Evolutionary conservation across 805 yeast genomes (phyloP).

Genomic region (Myxozyma monticola): DNA sequence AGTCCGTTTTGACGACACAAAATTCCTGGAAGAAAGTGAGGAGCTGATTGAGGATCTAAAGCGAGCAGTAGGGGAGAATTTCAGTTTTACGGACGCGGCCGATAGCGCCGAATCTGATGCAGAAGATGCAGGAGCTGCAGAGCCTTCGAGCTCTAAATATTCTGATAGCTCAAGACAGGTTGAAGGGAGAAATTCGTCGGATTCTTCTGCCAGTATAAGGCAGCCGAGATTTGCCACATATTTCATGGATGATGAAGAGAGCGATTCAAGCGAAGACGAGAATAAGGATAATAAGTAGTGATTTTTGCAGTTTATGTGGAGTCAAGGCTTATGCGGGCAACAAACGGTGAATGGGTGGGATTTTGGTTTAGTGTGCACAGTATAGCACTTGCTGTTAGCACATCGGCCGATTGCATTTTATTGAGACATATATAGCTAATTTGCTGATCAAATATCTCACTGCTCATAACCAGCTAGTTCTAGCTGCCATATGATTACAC

Average conservation of each 20-base stretch:
- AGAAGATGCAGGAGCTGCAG: background rate
- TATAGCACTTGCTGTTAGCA: too few relatives aligned
- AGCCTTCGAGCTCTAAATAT: too few relatives aligned
- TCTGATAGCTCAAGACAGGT: background rate
- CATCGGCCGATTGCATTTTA: too few relatives aligned
- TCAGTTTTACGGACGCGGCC: background rate
- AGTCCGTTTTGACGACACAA: conserved; percentile 42
- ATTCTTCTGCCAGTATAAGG: conserved; percentile 2
- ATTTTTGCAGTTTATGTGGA: too few relatives aligned
- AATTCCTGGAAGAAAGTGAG: conserved; percentile 45
- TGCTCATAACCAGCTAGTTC: too few relatives aligned
- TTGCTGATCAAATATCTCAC: too few relatives aligned
- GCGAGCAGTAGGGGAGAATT: conserved; percentile 33
- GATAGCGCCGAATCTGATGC: background rate
- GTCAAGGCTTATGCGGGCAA: too few relatives aligned
- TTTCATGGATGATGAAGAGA: conserved; percentile 23
- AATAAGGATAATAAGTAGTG: too few relatives aligned
- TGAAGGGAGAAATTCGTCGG: background rate
- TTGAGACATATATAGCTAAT: too few relatives aligned
- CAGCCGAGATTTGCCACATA: conserved; percentile 24
- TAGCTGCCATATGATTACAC: too few relatives aligned
- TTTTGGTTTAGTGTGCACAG: too few relatives aligned
- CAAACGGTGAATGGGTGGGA: too few relatives aligned
- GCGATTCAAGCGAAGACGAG: conserved; percentile 5
- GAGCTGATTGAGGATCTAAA: conserved; percentile 42